These are phyloP conservation scores for Phyllosticta capitalensis DNA, from an alignment of 2,329 filamentous ascomycete species.

Conservation along the genomic window DNA sequence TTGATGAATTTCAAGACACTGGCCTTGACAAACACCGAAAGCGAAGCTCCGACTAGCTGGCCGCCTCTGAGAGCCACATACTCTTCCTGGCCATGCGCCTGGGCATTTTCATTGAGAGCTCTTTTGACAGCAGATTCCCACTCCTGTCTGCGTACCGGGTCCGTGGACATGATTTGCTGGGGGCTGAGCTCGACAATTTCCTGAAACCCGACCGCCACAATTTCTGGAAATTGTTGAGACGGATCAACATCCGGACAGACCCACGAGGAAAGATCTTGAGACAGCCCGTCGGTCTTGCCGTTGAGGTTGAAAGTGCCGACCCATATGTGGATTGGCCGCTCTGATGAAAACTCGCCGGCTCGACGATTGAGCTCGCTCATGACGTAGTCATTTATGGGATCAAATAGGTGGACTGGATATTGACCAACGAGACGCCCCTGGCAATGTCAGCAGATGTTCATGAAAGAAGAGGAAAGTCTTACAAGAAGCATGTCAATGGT, in stretches of 20 bases:
- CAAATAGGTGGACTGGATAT: constrained; percentile 72
- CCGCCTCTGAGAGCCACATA: constrained; percentile 88
- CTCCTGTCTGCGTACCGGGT: constrained; percentile 70
- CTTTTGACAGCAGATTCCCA: constrained; percentile 79
- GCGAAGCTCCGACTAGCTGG: constrained; percentile 85
- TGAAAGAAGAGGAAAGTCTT: not conserved
- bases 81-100: constrained; percentile 55
- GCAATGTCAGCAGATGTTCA: not conserved
- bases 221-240: constrained; percentile 60
- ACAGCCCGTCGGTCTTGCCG: constrained; percentile 67
- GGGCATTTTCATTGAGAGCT: constrained; percentile 65
- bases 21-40: constrained; percentile 82
- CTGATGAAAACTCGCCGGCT: constrained; percentile 64
- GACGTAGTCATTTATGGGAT: constrained; percentile 90
- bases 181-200: constrained; percentile 97
- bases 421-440: constrained; percentile 72
- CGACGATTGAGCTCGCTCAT: constrained; percentile 62
- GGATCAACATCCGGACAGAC: constrained; percentile 58
- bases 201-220: constrained; percentile 88
- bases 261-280: constrained; percentile 77
- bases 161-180: constrained; percentile 98
- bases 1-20: constrained; percentile 74
- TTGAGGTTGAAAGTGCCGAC: constrained; percentile 94
- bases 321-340: constrained; percentile 66
- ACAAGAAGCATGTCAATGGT: constrained; percentile 83